A percentile compares a stretch with the other conserved stretches of the same genome.
Evolutionary conservation across 371 early-diverging fungal species (phyloP).

Genomic region (Funneliformis caledonium): DNA sequence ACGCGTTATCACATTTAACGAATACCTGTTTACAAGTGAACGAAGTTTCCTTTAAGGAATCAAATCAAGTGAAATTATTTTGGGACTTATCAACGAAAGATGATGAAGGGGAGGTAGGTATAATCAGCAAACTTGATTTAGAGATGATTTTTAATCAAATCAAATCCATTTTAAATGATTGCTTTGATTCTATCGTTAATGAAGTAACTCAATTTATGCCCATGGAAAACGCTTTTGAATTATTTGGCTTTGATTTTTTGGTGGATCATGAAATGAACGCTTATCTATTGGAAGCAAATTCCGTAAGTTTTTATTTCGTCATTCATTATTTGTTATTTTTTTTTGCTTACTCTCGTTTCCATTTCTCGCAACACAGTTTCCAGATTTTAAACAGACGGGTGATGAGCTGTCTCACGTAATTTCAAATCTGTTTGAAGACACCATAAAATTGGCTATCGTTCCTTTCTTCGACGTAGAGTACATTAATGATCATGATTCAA

Average conservation of each 20-base stretch:
- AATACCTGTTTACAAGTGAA: constrained; percentile 75
- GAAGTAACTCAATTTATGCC: constrained; percentile 74
- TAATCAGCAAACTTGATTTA: constrained; percentile 33
- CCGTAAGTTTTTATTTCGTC: constrained; percentile 46
- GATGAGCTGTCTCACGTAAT: constrained; percentile 58
- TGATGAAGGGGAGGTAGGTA: constrained; percentile 41
- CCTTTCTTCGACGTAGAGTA: constrained; percentile 48
- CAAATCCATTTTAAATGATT: constrained; percentile 58
- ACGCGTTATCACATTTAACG: constrained; percentile 65
- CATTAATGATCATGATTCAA: neutral
- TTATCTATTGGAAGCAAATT: constrained; percentile 71
- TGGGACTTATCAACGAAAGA: constrained; percentile 55
- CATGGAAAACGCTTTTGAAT: constrained; percentile 69
- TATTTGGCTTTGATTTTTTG: constrained; percentile 75
- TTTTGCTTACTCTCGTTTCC: neutral
- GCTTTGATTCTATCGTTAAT: constrained; percentile 64
- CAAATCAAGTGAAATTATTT: constrained; percentile 61
- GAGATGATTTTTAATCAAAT: constrained; percentile 62
- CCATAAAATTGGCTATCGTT: constrained; percentile 53
- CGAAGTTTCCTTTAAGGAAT: constrained; percentile 57
- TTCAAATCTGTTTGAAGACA: constrained; percentile 65
- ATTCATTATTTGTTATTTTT: neutral
- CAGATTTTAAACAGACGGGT: constrained; percentile 79
- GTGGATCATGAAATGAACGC: constrained; percentile 61
- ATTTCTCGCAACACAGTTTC: constrained; percentile 49